phyloP scores from a whole-genome alignment of 2,329 filamentous ascomycete species.

The Colletotrichum chrysophilum region DNA sequence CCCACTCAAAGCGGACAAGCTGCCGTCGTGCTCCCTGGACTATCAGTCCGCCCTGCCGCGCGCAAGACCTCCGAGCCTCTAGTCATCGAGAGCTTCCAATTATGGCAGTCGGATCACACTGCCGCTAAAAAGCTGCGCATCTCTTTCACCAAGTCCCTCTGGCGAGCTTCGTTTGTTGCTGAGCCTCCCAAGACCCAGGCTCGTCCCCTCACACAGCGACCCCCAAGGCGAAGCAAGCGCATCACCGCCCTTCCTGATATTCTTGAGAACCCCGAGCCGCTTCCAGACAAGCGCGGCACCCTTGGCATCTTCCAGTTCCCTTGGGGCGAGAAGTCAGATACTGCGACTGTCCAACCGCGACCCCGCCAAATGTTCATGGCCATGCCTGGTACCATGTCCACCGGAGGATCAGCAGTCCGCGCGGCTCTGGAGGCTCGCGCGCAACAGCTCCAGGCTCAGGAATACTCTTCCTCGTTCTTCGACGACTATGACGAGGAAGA shows the following conservation, averaged over 20 bases:
- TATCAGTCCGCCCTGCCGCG: conserved; percentile 37
- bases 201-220: conserved; percentile 56
- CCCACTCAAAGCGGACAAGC: background rate
- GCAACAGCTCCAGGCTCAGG: conserved; percentile 40
- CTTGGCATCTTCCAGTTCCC: conserved; percentile 71
- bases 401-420: conserved; percentile 35
- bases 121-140: conserved; percentile 24
- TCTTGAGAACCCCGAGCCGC: conserved; percentile 63
- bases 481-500: conserved; percentile 65
- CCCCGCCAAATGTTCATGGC: conserved; percentile 44
- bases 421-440: conserved; percentile 36
- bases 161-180: conserved; percentile 25
- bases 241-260: conserved; percentile 68
- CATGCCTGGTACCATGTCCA: conserved; percentile 58
- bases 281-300: conserved; percentile 62
- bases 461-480: conserved; percentile 60
- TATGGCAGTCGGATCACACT: conserved; percentile 40
- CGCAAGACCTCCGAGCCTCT: conserved; percentile 39
- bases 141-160: conserved; percentile 30
- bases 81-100: conserved; percentile 37
- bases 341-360: conserved; percentile 47
- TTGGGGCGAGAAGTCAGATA: conserved; percentile 68
- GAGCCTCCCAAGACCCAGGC: conserved; percentile 29
- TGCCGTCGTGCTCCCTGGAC: conserved; percentile 28
- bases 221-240: conserved; percentile 59